Base-by-base conservation (phyloP, 1,284 basidiomycete species). In the Cutaneotrichosporon mucoides region DNA sequence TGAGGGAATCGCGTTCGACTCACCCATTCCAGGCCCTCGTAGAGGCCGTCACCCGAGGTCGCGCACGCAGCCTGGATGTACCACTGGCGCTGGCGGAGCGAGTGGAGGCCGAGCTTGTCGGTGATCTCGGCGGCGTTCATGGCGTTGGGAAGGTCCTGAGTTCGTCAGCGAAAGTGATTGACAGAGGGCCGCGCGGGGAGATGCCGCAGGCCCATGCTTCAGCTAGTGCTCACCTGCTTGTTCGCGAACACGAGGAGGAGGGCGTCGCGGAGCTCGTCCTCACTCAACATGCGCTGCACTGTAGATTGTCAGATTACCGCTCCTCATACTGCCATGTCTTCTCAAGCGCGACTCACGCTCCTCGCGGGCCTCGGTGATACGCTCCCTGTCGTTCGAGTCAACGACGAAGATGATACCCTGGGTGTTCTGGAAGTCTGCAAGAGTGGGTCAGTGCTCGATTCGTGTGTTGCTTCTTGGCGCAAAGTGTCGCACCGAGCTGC, bases 351-450 rank as follows among this genome's bases (percentile, higher is more conserved):
- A 76, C 74, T 69, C 64, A 79, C 78, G 86, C 82, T 99, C 96
- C 83, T 99, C 96, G 65, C 96, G 89, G 55, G 96, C 96, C 82
- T 99, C 96, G 55, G 92, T 89, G 66, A 99, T 90, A 90, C 96
- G 95, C 81, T 99, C 96, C 81, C 96, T 85, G 84, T 99, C 96
- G 81, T 99, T 99, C 59, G 96, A 99, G 81, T 99, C 96, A 50
- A 99, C 94, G 59, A 99, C 96, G 79, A 99, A 99, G 78, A 99
- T 99, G 82, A 99, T 98, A 70, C 95, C 96, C 82, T 99, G 96
- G 51, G 96, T 99, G 84, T 99, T 99, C 82, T 99, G 96, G 92
- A 97, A 99, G 84, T 99, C 95, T 96, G 69, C n/a, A n/a, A n/a
- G n/a, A n/a, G 36, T 42, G 46, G 15, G 47, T 51, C 46, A 48